A percentile compares a stretch with the other conserved stretches of the same genome.
These are phyloP conservation scores for Phytophthora macrochlamydospora DNA, from an alignment of 352 stramenopile species.

Conservation along the genomic window DNA sequence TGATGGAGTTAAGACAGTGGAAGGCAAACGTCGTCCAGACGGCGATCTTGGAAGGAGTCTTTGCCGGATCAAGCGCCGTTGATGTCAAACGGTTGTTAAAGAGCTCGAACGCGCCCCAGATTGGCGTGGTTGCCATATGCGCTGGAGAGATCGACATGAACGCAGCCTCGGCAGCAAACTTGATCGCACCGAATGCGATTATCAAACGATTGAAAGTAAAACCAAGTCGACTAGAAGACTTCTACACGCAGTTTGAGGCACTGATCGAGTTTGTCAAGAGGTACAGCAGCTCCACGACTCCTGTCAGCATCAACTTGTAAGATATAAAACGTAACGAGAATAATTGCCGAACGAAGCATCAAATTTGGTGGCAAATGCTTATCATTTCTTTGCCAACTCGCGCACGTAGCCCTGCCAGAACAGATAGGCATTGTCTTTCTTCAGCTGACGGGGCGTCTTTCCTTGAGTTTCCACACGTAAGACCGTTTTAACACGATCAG, in stretches of 20 bases:
- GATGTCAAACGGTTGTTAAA: slow-evolving; percentile 6
- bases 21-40: slow-evolving; percentile 55
- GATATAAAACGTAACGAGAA: background rate
- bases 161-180: slow-evolving; percentile 27
- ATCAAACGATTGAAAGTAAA: slow-evolving; percentile 44
- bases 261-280: slow-evolving; percentile 36
- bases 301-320: slow-evolving; percentile 21
- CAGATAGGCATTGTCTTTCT: too few relatives aligned
- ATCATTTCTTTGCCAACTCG: too few relatives aligned
- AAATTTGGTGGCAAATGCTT: too few relatives aligned
- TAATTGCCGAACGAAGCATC: too few relatives aligned
- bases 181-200: slow-evolving; percentile 43
- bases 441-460: too few relatives aligned
- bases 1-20: slow-evolving; percentile 47
- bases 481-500: too few relatives aligned
- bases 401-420: too few relatives aligned
- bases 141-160: slow-evolving; percentile 35
- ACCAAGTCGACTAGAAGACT: slow-evolving; percentile 24
- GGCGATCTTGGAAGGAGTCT: slow-evolving; percentile 42
- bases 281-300: slow-evolving; percentile 22
- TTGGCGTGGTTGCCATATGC: slow-evolving; percentile 38
- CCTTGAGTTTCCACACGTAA: too few relatives aligned
- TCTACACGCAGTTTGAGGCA: slow-evolving; percentile 40
- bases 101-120: background rate
- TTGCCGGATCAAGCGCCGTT: slow-evolving; percentile 2